Conservation (phyloP, 2,329 filamentous ascomycete species). For the Penicillium brevicompactum region DNA sequence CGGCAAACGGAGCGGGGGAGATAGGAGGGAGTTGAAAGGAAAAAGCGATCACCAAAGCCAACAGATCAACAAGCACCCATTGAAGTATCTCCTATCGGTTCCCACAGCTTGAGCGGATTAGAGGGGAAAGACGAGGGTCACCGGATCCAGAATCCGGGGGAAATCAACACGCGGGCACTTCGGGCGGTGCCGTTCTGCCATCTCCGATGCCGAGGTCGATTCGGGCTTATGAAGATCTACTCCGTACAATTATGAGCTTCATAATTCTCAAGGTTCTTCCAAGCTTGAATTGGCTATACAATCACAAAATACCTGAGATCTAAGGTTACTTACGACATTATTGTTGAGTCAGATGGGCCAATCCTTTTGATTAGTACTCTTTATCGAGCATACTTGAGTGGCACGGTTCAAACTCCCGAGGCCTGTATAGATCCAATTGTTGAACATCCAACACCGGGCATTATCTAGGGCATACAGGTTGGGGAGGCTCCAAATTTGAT, state of each 20-base stretch:
- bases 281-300: no score
- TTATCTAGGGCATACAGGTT: no score
- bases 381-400: no score
- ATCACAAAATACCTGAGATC: no score
- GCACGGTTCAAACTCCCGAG: no score
- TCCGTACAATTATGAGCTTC: not conserved
- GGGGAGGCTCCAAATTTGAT: no score
- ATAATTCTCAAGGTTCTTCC: no score
- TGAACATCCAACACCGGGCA: no score
- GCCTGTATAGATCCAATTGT: no score
- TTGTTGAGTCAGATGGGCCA: no score
- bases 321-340: no score
- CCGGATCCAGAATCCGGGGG: constrained; percentile 36
- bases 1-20: constrained; percentile 17
- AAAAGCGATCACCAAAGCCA: constrained; percentile 22
- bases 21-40: not conserved
- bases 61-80: constrained; percentile 3
- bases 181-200: constrained; percentile 36
- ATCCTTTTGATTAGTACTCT: no score
- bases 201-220: constrained; percentile 40
- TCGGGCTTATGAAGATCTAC: not conserved
- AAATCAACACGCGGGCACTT: constrained; percentile 27
- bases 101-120: constrained; percentile 2
- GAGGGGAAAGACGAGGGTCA: constrained; percentile 13
- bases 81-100: constrained; percentile 2